Percentiles rank a stretch among this genome's conserved stretches.
Evolutionary conservation across 495 filamentous ascomycete genomes (phyloP).

Genomic region (Aspergillus panamensis): DNA sequence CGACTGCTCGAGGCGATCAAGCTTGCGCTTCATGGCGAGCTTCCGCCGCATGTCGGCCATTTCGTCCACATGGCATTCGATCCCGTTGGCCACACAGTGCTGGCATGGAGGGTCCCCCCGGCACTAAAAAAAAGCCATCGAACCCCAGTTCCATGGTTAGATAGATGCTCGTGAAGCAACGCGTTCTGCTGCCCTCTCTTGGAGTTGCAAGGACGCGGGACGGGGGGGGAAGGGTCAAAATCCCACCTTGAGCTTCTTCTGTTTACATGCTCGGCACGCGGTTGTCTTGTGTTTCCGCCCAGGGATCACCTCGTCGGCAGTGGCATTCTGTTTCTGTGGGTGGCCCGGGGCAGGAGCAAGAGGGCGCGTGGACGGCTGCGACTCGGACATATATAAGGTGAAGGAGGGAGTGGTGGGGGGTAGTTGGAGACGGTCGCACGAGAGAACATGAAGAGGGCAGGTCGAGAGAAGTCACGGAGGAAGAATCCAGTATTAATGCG

Average conservation of each 20-base stretch:
- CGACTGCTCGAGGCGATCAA: slow-evolving; percentile 25
- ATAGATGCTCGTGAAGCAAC: neutral
- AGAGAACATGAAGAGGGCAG: neutral
- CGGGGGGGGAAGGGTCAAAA: neutral
- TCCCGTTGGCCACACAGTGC: slow-evolving; percentile 25
- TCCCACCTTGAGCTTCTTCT: slow-evolving; percentile 31
- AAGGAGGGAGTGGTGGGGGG: neutral
- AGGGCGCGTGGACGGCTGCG: slow-evolving; percentile 17
- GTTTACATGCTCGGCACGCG: slow-evolving; percentile 29
- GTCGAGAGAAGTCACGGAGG: too few species aligned
- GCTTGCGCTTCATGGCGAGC: slow-evolving; percentile 28
- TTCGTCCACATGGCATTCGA: slow-evolving; percentile 28
- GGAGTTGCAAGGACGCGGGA: neutral
- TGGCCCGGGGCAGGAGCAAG: slow-evolving; percentile 18
- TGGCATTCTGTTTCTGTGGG: neutral
- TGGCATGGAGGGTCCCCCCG: slow-evolving; percentile 29
- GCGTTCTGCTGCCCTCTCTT: neutral
- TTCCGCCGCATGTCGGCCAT: slow-evolving; percentile 32
- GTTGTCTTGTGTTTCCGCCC: slow-evolving; percentile 28
- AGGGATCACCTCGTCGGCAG: slow-evolving; percentile 13
- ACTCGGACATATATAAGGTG: slow-evolving; percentile 19
- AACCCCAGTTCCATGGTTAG: neutral
- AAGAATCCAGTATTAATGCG: too few species aligned
- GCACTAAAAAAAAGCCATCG: slow-evolving; percentile 19
- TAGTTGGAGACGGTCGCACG: neutral